Percentiles rank a stretch among this genome's conserved stretches.
Evolutionary conservation across 2,329 filamentous ascomycete species (phyloP).

Genomic region (Penicillium sp.): DNA sequence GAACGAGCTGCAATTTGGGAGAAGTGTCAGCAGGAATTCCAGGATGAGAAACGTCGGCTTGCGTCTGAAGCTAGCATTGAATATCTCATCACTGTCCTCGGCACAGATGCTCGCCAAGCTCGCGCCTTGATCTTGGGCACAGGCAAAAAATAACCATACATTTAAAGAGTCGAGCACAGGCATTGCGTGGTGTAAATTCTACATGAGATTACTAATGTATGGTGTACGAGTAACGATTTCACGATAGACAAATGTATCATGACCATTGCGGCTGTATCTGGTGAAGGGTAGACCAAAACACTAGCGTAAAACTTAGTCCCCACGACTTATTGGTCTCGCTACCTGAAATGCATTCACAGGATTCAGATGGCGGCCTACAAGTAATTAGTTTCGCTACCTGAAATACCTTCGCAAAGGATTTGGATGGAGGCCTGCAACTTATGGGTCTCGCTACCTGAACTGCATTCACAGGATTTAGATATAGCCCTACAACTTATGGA

Average conservation of each 20-base stretch:
- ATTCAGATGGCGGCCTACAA: no score
- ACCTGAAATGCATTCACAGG: no score
- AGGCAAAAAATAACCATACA: constrained; percentile 11
- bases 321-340: background rate
- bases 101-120: constrained; percentile 56
- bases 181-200: constrained; percentile 4
- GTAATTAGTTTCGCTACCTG: no score
- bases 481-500: no score
- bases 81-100: constrained; percentile 64
- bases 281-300: background rate
- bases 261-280: constrained; percentile 8
- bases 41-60: constrained; percentile 68
- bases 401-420: no score
- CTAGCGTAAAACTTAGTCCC: background rate
- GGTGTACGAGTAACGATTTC: constrained; percentile 40
- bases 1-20: constrained; percentile 68
- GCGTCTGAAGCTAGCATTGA: constrained; percentile 70
- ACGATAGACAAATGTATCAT: constrained; percentile 41
- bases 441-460: no score
- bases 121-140: constrained; percentile 42
- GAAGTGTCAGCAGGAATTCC: constrained; percentile 72
- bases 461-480: no score
- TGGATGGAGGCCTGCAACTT: no score
- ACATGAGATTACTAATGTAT: constrained; percentile 10
- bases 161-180: background rate